phyloP scores from a whole-genome alignment of 2,329 filamentous ascomycete genomes.

The Scopulariopsis brevicaulis region DNA sequence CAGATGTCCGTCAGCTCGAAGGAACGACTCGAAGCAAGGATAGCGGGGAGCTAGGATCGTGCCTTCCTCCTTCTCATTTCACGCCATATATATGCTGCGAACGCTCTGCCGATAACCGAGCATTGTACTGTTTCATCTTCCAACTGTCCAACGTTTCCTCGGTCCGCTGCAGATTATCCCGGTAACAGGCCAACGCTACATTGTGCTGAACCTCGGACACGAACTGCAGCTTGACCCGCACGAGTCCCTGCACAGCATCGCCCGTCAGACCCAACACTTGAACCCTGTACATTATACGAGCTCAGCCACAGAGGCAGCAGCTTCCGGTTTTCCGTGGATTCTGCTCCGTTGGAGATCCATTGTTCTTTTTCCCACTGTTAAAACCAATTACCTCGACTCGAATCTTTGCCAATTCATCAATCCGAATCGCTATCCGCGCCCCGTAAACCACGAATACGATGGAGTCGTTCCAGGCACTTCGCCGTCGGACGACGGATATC shows the following conservation, averaged over 20 bases:
- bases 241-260: background rate
- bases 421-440: background rate
- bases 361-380: background rate
- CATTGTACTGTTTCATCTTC: background rate
- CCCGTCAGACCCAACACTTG: background rate
- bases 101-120: background rate
- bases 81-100: background rate
- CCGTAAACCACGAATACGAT: slow-evolving; percentile 17
- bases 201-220: too few relatives aligned
- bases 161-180: background rate
- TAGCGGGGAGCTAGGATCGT: background rate
- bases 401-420: background rate
- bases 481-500: slow-evolving; percentile 43
- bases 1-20: background rate
- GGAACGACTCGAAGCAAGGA: background rate
- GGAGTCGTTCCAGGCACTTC: slow-evolving; percentile 41
- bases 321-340: background rate
- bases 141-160: background rate
- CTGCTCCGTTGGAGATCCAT: background rate
- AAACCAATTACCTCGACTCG: background rate
- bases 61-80: background rate
- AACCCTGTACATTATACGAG: background rate
- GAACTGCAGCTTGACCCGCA: background rate
- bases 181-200: too few relatives aligned
- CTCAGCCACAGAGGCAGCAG: slow-evolving; percentile 3